Conservation (phyloP, 805 yeast species). For the Teunomyces tritomae region DNA sequence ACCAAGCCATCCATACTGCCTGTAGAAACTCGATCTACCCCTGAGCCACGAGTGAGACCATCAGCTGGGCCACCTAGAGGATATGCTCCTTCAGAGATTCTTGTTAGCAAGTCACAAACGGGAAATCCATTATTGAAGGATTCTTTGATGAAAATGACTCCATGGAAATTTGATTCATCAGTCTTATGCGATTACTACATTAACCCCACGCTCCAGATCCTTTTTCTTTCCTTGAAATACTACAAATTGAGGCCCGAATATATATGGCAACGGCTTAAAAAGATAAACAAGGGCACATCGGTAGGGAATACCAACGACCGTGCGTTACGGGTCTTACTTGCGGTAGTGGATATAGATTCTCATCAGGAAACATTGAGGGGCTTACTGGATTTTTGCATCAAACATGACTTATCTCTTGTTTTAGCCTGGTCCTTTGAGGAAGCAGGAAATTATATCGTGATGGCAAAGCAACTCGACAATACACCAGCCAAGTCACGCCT, state of each 20-base stretch:
- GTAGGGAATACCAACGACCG: conserved; percentile 31
- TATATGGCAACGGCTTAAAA: conserved; percentile 51
- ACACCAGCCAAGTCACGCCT: conserved; percentile 26
- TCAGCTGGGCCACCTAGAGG: not conserved
- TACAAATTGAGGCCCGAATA: conserved; percentile 78
- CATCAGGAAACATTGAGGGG: conserved; percentile 48
- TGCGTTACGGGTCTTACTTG: conserved; percentile 52
- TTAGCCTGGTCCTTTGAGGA: conserved; percentile 54
- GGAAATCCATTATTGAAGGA: conserved; percentile 67
- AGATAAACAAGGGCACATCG: conserved; percentile 38
- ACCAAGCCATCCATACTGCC: not conserved
- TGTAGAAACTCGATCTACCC: not conserved
- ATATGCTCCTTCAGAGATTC: conserved; percentile 11
- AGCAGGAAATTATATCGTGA: conserved; percentile 42
- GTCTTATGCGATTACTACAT: conserved; percentile 62
- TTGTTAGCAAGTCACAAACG: conserved; percentile 51
- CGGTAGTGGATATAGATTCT: conserved; percentile 65
- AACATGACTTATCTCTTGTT: conserved; percentile 48
- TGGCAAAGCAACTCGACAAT: conserved; percentile 36
- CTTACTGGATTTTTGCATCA: conserved; percentile 46
- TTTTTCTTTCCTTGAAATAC: conserved; percentile 67
- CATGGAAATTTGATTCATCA: conserved; percentile 54
- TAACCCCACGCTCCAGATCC: conserved; percentile 51
- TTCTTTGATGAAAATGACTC: conserved; percentile 46
- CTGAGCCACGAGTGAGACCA: not conserved